These are phyloP conservation scores for Helotiales sp. DNA, from an alignment of 2,329 filamentous ascomycete species.

Conservation along the genomic window DNA sequence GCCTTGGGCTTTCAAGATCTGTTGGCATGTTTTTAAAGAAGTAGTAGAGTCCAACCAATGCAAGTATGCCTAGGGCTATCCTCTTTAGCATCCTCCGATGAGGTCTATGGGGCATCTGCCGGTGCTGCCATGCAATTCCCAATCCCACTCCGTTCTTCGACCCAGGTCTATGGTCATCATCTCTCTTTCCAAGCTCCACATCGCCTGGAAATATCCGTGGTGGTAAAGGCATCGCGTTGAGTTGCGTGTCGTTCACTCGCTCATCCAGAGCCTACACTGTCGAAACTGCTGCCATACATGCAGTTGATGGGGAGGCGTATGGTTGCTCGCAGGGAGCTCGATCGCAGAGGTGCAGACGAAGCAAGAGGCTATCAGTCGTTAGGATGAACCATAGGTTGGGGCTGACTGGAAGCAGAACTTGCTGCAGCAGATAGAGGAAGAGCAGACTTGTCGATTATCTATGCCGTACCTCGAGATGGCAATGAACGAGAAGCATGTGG, in stretches of 20 bases:
- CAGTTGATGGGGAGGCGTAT: slow-evolving; percentile 9
- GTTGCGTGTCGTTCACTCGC: slow-evolving; percentile 29
- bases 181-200: slow-evolving; percentile 68
- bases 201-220: slow-evolving; percentile 55
- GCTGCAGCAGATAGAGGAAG: neutral
- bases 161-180: slow-evolving; percentile 61
- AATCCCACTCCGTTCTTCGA: slow-evolving; percentile 35
- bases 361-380: neutral
- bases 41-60: slow-evolving; percentile 61
- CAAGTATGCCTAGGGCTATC: slow-evolving; percentile 52
- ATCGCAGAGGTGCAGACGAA: neutral
- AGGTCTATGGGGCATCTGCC: slow-evolving; percentile 53
- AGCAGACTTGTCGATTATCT: neutral
- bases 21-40: slow-evolving; percentile 68
- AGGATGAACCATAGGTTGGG: neutral
- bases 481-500: too few relatives aligned
- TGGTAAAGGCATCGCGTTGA: slow-evolving; percentile 45
- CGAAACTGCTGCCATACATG: slow-evolving; percentile 35
- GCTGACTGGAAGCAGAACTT: neutral
- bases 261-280: slow-evolving; percentile 34
- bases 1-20: slow-evolving; percentile 45
- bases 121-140: slow-evolving; percentile 42
- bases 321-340: slow-evolving; percentile 15
- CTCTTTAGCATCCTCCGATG: slow-evolving; percentile 61
- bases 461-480: neutral